A percentile compares a stretch with the other conserved stretches of the same genome.
phyloP scores from a whole-genome alignment of 2,329 filamentous ascomycete genomes.

The Chlorencoelia australis region DNA sequence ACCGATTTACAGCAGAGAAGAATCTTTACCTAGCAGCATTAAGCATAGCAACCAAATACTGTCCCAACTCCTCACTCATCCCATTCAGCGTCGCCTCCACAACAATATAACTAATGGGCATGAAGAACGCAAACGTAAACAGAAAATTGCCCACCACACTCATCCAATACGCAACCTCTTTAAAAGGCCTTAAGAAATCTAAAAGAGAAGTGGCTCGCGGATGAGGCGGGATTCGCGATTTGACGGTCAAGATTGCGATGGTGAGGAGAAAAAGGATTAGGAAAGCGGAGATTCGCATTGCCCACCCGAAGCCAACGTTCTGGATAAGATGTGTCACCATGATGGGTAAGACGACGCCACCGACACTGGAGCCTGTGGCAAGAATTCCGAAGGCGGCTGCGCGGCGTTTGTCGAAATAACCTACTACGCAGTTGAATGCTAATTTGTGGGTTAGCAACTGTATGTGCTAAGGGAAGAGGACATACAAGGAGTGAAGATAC shows the following conservation, averaged over 20 bases:
- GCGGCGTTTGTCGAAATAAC: neutral
- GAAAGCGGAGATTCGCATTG: slow-evolving; percentile 1
- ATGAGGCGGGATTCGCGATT: neutral
- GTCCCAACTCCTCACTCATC: slow-evolving; percentile 26
- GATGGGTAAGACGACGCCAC: slow-evolving; percentile 7
- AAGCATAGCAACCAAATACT: slow-evolving; percentile 41
- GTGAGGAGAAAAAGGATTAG: neutral
- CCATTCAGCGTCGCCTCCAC: neutral
- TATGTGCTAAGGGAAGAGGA: neutral
- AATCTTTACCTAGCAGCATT: slow-evolving; percentile 29
- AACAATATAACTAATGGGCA: neutral
- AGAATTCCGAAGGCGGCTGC: slow-evolving; percentile 1
- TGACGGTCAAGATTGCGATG: neutral
- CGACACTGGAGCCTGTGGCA: slow-evolving; percentile 4
- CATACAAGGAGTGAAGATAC: slow-evolving; percentile 1
- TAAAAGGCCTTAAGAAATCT: neutral
- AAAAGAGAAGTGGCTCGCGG: neutral
- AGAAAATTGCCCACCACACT: slow-evolving; percentile 1
- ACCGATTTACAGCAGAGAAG: neutral
- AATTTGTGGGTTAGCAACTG: neutral
- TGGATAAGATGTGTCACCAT: slow-evolving; percentile 3
- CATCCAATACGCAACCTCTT: neutral
- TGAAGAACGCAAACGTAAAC: neutral
- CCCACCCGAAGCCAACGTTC: slow-evolving; percentile 1
- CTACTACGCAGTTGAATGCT: neutral